phyloP scores from a whole-genome alignment of 768 basidiomycete species.

The Agaricus subrufescens region DNA sequence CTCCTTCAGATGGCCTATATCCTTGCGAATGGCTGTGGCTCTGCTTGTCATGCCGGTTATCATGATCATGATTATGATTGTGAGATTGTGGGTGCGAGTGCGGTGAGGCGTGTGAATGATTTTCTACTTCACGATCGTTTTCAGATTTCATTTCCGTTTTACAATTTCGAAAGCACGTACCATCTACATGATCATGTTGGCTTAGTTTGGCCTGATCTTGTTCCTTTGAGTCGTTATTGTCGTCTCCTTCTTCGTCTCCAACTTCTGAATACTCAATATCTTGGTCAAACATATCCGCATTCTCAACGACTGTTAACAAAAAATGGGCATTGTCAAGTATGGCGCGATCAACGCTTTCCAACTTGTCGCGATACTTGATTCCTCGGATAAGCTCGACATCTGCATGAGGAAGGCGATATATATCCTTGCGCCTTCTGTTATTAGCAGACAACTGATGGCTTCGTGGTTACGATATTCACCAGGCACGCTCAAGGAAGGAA shows the following conservation, averaged over 20 bases:
- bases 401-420: constrained; percentile 59
- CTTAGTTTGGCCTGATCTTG: background rate
- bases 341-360: constrained; percentile 75
- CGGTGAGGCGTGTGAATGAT: constrained; percentile 15
- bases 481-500: background rate
- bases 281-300: constrained; percentile 79
- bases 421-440: constrained; percentile 69
- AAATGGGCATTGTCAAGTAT: constrained; percentile 81
- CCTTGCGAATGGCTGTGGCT: constrained; percentile 19
- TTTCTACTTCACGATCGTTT: background rate
- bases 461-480: background rate
- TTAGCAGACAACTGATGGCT: constrained; percentile 42
- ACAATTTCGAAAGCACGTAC: background rate
- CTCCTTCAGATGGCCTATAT: constrained; percentile 59
- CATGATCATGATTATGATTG: constrained; percentile 24
- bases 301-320: constrained; percentile 63
- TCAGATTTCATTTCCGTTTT: background rate
- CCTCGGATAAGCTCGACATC: constrained; percentile 66
- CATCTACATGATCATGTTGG: background rate
- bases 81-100: constrained; percentile 23
- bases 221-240: constrained; percentile 5
- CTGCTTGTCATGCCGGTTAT: too few species aligned
- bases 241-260: constrained; percentile 13
- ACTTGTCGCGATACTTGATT: constrained; percentile 75
- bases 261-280: constrained; percentile 30